phyloP scores from a whole-genome alignment of 768 basidiomycete species.

The Rhizopogon roseolus region DNA sequence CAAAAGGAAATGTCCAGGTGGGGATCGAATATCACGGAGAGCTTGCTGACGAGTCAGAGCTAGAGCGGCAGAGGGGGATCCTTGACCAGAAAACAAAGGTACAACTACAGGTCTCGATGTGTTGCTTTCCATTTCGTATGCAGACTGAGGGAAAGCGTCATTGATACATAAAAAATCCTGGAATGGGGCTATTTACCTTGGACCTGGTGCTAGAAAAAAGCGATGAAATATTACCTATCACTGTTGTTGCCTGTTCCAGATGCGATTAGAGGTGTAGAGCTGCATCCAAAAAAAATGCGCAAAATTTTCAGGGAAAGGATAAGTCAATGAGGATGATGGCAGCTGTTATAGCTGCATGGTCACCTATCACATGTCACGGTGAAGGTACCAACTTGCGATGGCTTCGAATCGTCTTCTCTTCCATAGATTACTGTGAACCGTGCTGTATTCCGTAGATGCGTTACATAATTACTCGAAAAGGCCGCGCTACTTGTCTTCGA shows the following conservation, averaged over 20 bases:
- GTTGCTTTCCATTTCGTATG: not conserved
- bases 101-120: constrained; percentile 18
- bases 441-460: not conserved
- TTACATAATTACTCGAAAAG: not conserved
- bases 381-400: not conserved
- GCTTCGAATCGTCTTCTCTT: not conserved
- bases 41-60: constrained; percentile 32
- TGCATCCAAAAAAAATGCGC: not conserved
- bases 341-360: not conserved
- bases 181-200: not conserved
- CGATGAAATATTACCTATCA: too few relatives aligned
- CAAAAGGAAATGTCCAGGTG: constrained; percentile 40
- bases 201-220: not conserved
- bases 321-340: not conserved
- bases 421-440: not conserved
- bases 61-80: constrained; percentile 31
- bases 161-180: too few relatives aligned
- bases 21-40: constrained; percentile 35
- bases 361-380: not conserved
- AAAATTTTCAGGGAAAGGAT: not conserved
- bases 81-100: constrained; percentile 58
- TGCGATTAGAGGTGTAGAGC: not conserved
- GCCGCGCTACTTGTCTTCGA: not conserved
- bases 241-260: too few relatives aligned
- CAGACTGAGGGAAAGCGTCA: not conserved